Percentiles rank a stretch among this genome's conserved stretches.
These are phyloP conservation scores for Selaginella moellendorffii DNA, from an alignment of 75 land plant genomes.

Conservation along the genomic window DNA sequence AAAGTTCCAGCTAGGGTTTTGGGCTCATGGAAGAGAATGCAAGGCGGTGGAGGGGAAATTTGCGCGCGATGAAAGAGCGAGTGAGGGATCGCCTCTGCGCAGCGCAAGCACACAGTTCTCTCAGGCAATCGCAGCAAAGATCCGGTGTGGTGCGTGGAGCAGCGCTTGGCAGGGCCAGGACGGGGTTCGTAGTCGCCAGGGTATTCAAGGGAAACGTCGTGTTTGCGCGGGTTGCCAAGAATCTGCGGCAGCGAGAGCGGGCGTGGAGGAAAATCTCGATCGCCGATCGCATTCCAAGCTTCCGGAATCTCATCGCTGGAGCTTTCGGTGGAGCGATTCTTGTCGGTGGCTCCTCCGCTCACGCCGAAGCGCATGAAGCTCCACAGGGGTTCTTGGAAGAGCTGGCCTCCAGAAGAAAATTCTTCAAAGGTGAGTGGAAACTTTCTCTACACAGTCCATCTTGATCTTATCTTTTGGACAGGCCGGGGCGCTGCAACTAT, in stretches of 20 bases:
- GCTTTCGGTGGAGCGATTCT: background rate
- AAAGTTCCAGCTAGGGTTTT: too few relatives aligned
- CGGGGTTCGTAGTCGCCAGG: conserved; percentile 19
- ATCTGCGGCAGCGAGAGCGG: conserved; percentile 25
- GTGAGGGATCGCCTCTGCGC: conserved; percentile 59
- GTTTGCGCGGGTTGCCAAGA: conserved; percentile 20
- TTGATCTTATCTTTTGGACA: background rate
- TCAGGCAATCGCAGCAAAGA: conserved; percentile 4
- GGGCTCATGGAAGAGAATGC: background rate
- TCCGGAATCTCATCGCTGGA: background rate
- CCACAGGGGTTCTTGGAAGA: background rate
- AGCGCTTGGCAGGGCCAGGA: conserved; percentile 24
- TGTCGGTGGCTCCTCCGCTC: background rate
- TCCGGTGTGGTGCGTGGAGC: conserved; percentile 23
- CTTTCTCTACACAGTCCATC: too few relatives aligned
- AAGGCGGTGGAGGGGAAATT: conserved; percentile 35
- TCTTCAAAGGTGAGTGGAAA: background rate
- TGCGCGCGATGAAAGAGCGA: conserved; percentile 32
- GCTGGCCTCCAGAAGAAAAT: background rate
- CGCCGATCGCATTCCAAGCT: conserved; percentile 6
- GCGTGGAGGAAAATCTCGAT: conserved; percentile 16
- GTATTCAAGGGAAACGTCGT: conserved; percentile 31
- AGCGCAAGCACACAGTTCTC: conserved; percentile 16
- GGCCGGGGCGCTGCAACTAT: background rate
- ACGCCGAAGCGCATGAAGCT: background rate